These are phyloP conservation scores for Crucihimalaya himalaica DNA, from an alignment of 345 rosid genomes.

Conservation along the genomic window DNA sequence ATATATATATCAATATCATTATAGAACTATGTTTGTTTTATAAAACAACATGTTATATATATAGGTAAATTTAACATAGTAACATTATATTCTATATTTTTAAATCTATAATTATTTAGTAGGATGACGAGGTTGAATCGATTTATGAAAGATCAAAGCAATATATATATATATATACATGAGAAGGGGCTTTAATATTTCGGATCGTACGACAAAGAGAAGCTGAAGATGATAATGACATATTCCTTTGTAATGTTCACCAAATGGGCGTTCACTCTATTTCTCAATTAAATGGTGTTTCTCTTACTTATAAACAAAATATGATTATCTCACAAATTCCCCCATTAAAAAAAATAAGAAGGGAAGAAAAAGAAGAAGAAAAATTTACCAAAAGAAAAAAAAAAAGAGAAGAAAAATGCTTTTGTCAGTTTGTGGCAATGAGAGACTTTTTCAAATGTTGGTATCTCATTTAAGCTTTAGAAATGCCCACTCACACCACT, in stretches of 20 bases:
- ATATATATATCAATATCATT: too few species aligned
- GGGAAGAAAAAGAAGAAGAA: too few species aligned
- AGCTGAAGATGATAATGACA: neutral
- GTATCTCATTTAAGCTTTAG: constrained; percentile 22
- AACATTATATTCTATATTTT: too few species aligned
- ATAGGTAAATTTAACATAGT: too few species aligned
- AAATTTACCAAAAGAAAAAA: neutral
- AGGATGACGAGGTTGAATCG: too few species aligned
- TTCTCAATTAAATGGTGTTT: neutral
- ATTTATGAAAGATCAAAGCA: neutral
- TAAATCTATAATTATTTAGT: too few species aligned
- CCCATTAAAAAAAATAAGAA: neutral
- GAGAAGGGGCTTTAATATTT: neutral
- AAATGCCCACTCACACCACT: constrained; percentile 23
- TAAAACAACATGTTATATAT: too few species aligned
- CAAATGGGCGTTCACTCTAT: neutral
- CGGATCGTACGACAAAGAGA: neutral
- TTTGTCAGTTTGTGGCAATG: neutral
- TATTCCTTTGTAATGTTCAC: neutral
- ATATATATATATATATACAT: too few species aligned
- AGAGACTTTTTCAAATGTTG: neutral
- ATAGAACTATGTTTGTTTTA: too few species aligned
- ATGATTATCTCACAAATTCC: neutral
- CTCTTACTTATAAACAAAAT: neutral
- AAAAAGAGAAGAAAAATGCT: neutral